Evolutionary conservation across 148 eudicot species (phyloP).

Genomic region (Agrostemma githago): DNA sequence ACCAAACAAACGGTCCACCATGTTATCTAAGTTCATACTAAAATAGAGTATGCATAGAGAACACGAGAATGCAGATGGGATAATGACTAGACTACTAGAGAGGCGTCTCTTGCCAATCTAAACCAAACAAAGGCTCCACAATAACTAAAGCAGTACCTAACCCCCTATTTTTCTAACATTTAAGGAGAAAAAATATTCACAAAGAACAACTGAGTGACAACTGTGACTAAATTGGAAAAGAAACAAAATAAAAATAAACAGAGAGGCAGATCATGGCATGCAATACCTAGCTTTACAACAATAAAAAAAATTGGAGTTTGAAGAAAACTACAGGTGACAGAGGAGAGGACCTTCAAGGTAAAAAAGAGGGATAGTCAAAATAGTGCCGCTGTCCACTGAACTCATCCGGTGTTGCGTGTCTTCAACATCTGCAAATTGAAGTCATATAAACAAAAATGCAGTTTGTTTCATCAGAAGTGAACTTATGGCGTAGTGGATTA

Average conservation of each 20-base stretch:
- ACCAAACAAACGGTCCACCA: background rate
- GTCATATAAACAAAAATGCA: conserved; percentile 14
- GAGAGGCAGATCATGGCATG: background rate
- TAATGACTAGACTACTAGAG: background rate
- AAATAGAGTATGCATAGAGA: background rate
- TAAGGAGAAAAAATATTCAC: background rate
- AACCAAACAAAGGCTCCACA: background rate
- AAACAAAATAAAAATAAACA: background rate
- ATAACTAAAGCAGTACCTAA: background rate
- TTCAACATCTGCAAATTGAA: conserved; percentile 68
- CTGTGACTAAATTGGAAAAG: no score
- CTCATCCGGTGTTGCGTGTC: conserved; percentile 73
- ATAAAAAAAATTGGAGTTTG: background rate
- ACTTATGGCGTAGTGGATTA: conserved; percentile 2
- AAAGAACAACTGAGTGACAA: background rate
- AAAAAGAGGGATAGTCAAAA: conserved; percentile 61
- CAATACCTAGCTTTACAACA: background rate
- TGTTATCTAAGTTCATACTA: background rate
- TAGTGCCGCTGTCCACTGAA: conserved; percentile 75
- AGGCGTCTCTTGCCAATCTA: background rate
- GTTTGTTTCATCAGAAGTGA: background rate
- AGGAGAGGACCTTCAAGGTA: conserved; percentile 67
- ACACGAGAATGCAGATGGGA: background rate
- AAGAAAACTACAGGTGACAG: background rate
- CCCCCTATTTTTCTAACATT: background rate